Conservation (phyloP, 208 protist genomes). For the Naegleria lovaniensis region DNA sequence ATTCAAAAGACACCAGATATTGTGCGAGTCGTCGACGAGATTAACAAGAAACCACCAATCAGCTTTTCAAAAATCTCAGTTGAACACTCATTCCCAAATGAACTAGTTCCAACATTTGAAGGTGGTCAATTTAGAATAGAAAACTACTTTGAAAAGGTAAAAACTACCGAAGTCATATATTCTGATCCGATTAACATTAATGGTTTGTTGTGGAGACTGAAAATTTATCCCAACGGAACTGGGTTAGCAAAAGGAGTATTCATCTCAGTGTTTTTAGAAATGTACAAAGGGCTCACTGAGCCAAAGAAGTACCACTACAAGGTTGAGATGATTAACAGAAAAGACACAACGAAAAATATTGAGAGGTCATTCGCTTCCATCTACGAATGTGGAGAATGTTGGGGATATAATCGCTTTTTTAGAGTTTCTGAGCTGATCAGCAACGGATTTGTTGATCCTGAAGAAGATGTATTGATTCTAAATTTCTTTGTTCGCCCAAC, state of each 20-base stretch:
- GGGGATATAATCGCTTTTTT: slow-evolving; percentile 16
- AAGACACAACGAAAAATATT: background rate
- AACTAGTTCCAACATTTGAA: slow-evolving; percentile 7
- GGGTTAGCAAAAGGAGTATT: background rate
- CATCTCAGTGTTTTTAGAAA: slow-evolving; percentile 2
- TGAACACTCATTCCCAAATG: background rate
- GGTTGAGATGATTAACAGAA: slow-evolving; percentile 2
- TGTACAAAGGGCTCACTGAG: background rate
- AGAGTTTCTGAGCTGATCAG: background rate
- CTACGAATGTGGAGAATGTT: slow-evolving; percentile 6
- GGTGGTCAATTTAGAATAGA: background rate
- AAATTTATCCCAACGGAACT: slow-evolving; percentile 5
- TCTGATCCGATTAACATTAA: slow-evolving; percentile 2
- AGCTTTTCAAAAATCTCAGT: background rate
- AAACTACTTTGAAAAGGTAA: background rate
- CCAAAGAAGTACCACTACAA: background rate
- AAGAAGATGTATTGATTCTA: background rate
- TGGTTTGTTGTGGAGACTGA: background rate
- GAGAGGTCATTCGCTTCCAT: background rate
- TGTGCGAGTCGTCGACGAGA: background rate
- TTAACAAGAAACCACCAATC: background rate
- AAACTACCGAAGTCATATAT: background rate
- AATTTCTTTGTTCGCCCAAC: slow-evolving; percentile 6
- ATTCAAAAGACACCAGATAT: background rate
- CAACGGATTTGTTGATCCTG: background rate